Base-by-base conservation (phyloP, 345 rosid genomes). In the Ailanthus altissimus region DNA sequence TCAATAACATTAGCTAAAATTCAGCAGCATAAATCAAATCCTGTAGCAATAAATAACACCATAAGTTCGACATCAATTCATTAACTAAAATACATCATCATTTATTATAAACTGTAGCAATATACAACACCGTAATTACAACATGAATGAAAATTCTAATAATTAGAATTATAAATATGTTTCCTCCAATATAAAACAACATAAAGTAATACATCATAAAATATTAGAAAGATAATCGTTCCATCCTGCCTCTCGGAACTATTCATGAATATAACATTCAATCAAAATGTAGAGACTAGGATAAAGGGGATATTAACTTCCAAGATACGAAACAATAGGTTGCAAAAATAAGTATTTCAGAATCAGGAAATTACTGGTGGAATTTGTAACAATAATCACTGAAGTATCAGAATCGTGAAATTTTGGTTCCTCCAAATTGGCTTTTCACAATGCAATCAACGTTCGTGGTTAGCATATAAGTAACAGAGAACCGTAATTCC, bases 361-460 rank as follows among this genome's bases (percentile, higher is more conserved):
- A 66, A 76, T 76, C 73, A 54, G 76, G 84, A 84, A 80, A 81
- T 93, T 93, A 92, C 99, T 92, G 82, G 85, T 79, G 77, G 90
- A 59, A 79, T 83, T 87, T 59, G 93, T 97, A 68, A 83, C 83
- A 80, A 97, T 91, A 83, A 83, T 82, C 80, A 94, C 97, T 21
- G 98, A 86, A 71, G 94, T 81, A 84, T 97, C 98, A 76, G 89
- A 79, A 77, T 79, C 95, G 76, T 90, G 86, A 43, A 75, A 78
- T 83, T 91, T 92, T 77, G 89, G 90, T 73, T 90, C 96, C 83
- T 92, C 97, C 81, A 97, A 78, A 86, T 90, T 91, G 42, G 95
- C 97, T 83, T 83, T 94, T 97, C 99, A 92, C 87, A 97, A 80
- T 42, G 95, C 87, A 75, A 94, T 86, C 71, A 90, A 68, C 0